Conservation (phyloP, 1,284 basidiomycete genomes). For the Melampsora larici-populina region DNA sequence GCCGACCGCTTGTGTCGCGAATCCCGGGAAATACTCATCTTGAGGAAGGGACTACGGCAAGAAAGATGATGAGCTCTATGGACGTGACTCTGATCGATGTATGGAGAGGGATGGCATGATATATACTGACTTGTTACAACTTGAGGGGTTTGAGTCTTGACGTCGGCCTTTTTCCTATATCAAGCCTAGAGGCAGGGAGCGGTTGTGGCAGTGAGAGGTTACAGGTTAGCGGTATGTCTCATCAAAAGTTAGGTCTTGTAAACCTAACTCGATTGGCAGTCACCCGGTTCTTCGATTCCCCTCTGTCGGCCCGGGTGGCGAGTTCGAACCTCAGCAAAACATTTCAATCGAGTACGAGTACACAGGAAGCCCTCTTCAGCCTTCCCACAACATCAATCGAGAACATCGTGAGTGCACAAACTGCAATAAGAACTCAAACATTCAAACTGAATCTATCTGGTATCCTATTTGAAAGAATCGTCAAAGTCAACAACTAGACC, state of each 20-base stretch:
- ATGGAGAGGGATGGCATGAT: not conserved
- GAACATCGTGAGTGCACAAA: not conserved
- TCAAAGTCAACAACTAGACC: too few relatives aligned
- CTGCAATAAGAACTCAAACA: not conserved
- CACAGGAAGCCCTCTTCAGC: conserved; percentile 38
- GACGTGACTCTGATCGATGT: not conserved
- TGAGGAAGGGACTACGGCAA: conserved; percentile 14
- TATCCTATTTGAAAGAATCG: too few relatives aligned
- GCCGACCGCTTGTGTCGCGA: conserved; percentile 92
- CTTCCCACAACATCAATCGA: conserved; percentile 12
- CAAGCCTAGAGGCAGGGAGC: not conserved
- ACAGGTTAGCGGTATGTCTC: conserved; percentile 17
- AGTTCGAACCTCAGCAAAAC: not conserved
- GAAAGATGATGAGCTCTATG: not conserved
- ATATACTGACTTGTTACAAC: not conserved
- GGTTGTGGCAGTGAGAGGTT: not conserved
- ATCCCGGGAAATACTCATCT: conserved; percentile 70
- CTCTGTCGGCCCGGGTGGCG: not conserved
- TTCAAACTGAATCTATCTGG: not conserved
- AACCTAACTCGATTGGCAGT: conserved; percentile 7
- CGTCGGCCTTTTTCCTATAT: not conserved
- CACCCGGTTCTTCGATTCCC: not conserved
- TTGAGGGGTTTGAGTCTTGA: not conserved
- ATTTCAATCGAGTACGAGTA: not conserved
- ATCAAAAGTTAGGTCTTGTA: conserved; percentile 36